Evolutionary conservation across 768 basidiomycete species (phyloP), one percentile per base, ranked within the genome.

Genomic region (Lenzites betulinus): DNA sequence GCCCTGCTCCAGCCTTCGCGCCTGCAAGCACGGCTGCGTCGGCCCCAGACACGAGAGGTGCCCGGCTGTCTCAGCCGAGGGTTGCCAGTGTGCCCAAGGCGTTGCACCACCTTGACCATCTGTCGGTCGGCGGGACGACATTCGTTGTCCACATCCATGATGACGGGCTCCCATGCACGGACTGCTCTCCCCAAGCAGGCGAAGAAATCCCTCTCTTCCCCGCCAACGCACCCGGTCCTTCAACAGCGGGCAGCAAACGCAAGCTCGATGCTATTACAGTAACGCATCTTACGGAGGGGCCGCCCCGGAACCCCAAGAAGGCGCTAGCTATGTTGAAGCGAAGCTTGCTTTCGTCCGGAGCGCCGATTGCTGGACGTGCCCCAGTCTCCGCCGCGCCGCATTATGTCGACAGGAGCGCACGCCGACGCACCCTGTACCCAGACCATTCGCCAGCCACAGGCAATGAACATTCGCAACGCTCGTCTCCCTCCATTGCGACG

Each of bases 351-450:
- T 81, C 80, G 28, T 78, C 81, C 22, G 85, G 83, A 62, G 66
- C 67, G n/a, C 43, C 59, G 0, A 22, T 48, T 4, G 8, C 58
- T 9, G 41, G 39, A 20, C 30, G 48, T 13, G 13, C 47, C 23
- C 43, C 26, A 22, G 36, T 33, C 15, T 51, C 54, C 13, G 49
- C 18, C 18, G 39, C 36, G 22, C 50, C 58, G n/a, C 43, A 39
- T 16, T 90, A 91, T 68, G 70, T 85, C 22, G 89, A 91, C 70
- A 84, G 90, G 53, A 89, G 89, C 51, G 88, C 88, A 35, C 84
- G 83, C 35, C 82, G 90, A 54, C 83, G 90, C 35, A 80, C 84
- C 18, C 73, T 90, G 49, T 76, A 82, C 64, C 79, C 85, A 16
- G 66, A 78, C 22, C 79, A 84, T 18, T 75, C 77, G 23, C 71